Base-by-base conservation (phyloP, 805 yeast species). In the Teunomyces kruisii region DNA sequence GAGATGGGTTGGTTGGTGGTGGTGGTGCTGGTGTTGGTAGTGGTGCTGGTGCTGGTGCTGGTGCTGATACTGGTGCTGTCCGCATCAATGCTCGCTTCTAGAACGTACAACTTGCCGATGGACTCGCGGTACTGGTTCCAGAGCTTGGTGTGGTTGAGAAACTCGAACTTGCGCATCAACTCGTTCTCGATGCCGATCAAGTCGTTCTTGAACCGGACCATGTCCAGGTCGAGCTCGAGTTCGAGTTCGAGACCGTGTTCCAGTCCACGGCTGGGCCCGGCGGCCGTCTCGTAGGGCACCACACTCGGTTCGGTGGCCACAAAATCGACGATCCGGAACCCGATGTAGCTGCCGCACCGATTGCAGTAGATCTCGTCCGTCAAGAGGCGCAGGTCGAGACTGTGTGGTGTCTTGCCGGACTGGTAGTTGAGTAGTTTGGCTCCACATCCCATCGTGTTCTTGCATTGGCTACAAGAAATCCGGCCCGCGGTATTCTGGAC, bases 251-350 rank as follows among this genome's bases (percentile, higher is more conserved):
- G n/a, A n/a, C n/a, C n/a, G n/a, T n/a, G n/a, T n/a, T n/a, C n/a
- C n/a, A n/a, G n/a, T n/a, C n/a, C n/a, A 12, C 26, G 9, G 4
- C 33, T 26, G 13, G 9, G 15, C 9, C 19, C 26, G 17, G 8
- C 14, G n/a, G 10, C 14, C 3, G 46, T 17, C n/a, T 42, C 45
- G 15, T 29, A 38, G 2, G 45, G 44, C 6, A 45, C 35, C 9
- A 16, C 17, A 19, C 28, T 32, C 3, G 48, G 48, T 12, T 36
- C 16, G 29, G 29, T 16, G 3, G 44, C 31, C 5, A 28, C 35
- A 16, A 50, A 28, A 10, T 45, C 41, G 14, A 43, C 43, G 4
- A 55, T 43, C 28, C 46, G 50, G 35, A 53, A 56, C 19, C 60
- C 57, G 10, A 56, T 24, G 17, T 35, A 35, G 26, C 22, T 35